Evolutionary conservation across 805 yeast species (phyloP), one percentile per base, ranked within the genome.

Genomic region (Yarrowia sp.): DNA sequence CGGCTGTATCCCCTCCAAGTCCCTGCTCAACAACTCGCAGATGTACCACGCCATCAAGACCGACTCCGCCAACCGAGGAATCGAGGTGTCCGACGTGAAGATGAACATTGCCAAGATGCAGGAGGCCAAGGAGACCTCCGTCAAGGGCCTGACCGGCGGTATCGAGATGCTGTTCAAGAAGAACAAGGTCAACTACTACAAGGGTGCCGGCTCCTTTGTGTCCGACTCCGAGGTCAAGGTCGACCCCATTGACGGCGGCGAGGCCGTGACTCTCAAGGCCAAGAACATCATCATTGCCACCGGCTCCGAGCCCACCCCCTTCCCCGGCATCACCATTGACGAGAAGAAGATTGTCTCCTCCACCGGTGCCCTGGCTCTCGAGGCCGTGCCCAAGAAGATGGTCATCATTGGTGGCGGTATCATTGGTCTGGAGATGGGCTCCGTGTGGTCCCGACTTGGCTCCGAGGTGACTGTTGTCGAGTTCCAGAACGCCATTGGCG

Each of bases 341-440:
- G 98, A 95, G 83, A 96, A 94, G 84, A 89, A 97, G 83, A 95
- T 95, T 74, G 98, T 95, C 68, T 85, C 97, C 45, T 92, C 98
- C 41, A 95, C 99, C 58, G 99, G 99, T 75, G 90, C 91, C 70
- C 82, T 95, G 69, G 80, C 89, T 32, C 85, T 95, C 75, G 85
- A 86, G 79, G 97, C 93, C 83, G 85, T 95, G 70, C 99, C 99
- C 78, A 92, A 95, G 85, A 88, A 85, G 79, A 77, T 95, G 77
- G 89, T 94, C 74, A 88, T 95, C 81, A 94, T 95, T 76, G 99
- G 99, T 79, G 99, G 97, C 82, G 99, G 99, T 85, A 94, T 95
- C 83, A 95, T 95, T 79, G 99, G 99, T 77, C 87, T 95, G 74
- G 99, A 95, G 84, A 95, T 95, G 97, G 99, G 97, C 72, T 93